Evolutionary conservation across 306 rosid genomes (phyloP).

Genomic region (Corylus avellana): DNA sequence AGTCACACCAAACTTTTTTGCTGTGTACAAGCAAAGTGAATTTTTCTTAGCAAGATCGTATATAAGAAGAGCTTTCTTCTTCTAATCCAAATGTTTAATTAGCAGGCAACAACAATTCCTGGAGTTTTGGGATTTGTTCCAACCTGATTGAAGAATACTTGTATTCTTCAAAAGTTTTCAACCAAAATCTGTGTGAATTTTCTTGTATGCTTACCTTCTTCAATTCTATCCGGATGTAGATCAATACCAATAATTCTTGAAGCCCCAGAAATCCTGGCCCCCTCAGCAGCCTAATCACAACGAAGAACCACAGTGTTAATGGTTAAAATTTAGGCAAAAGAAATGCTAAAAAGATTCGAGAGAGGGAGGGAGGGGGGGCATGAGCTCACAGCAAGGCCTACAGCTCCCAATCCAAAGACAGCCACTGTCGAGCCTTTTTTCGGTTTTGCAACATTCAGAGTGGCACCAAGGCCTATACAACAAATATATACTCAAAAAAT

Average conservation of each 20-base stretch:
- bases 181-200: too few relatives aligned
- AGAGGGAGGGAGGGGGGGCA: background rate
- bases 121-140: too few relatives aligned
- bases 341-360: background rate
- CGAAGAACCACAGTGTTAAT: background rate
- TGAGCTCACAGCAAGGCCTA: conserved; percentile 64
- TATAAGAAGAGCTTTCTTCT: background rate
- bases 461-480: conserved; percentile 58
- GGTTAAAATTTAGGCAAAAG: background rate
- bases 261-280: conserved; percentile 25
- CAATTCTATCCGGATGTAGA: background rate
- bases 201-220: background rate
- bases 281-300: conserved; percentile 25
- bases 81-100: background rate
- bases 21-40: conserved; percentile 34
- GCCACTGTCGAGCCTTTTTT: conserved; percentile 52
- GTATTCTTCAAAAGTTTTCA: too few relatives aligned
- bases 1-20: conserved; percentile 78
- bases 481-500: too few relatives aligned
- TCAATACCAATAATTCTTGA: conserved; percentile 25
- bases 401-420: conserved; percentile 69
- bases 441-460: conserved; percentile 69
- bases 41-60: background rate
- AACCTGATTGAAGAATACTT: too few relatives aligned
- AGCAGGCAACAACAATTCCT: too few relatives aligned